Conservation (phyloP, 2,329 filamentous ascomycete species). For the Esteya vermicola region DNA sequence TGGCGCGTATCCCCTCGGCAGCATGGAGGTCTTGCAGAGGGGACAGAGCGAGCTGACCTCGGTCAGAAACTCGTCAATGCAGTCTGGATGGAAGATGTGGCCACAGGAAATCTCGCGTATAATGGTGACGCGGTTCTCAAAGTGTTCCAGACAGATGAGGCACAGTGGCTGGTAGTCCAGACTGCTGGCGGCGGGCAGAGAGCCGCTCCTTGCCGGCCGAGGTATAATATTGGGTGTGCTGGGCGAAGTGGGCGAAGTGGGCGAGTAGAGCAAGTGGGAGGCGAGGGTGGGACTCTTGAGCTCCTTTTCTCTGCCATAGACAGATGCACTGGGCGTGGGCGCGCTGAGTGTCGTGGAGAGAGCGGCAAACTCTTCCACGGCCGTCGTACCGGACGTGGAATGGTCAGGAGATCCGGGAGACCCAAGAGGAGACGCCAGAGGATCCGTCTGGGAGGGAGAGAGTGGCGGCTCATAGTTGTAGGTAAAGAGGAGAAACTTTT, state of each 20-base stretch:
- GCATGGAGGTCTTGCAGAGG: slow-evolving; percentile 71
- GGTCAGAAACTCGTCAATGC: slow-evolving; percentile 73
- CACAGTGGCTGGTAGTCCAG: slow-evolving; percentile 63
- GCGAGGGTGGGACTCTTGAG: not conserved
- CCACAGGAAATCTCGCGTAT: slow-evolving; percentile 80
- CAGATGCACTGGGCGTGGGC: not conserved
- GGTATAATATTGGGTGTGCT: slow-evolving; percentile 63
- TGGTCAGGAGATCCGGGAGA: too few relatives aligned
- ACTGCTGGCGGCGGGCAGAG: slow-evolving; percentile 10
- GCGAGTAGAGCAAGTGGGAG: not conserved
- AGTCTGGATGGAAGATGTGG: slow-evolving; percentile 87
- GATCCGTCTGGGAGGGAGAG: slow-evolving; percentile 11
- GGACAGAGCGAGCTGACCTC: slow-evolving; percentile 78
- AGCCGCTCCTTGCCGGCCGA: slow-evolving; percentile 47
- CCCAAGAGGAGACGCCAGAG: too few relatives aligned
- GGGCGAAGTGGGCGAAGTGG: slow-evolving; percentile 41
- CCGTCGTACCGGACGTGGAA: not conserved
- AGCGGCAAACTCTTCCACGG: not conserved
- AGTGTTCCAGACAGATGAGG: slow-evolving; percentile 81
- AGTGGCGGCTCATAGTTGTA: slow-evolving; percentile 47
- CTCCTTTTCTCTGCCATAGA: too few relatives aligned
- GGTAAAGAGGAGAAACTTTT: slow-evolving; percentile 63
- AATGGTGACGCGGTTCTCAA: slow-evolving; percentile 50
- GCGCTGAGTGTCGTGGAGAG: not conserved
- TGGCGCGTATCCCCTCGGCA: slow-evolving; percentile 54